Evolutionary conservation across 768 basidiomycete species (phyloP).

Genomic region (Lactarius trivialis): DNA sequence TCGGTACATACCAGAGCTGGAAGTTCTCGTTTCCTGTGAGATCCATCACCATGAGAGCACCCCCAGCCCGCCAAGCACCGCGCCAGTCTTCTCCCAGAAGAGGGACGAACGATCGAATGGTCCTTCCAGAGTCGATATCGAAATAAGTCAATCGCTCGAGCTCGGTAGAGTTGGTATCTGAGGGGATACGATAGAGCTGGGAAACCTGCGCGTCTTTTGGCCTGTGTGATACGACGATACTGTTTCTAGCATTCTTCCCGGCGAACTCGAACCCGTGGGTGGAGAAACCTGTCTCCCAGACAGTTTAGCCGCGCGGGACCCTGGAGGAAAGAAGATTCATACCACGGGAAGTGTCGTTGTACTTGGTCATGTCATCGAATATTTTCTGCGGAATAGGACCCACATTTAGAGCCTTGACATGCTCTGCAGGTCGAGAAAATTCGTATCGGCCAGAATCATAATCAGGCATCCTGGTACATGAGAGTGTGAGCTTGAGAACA

Average conservation of each 20-base stretch:
- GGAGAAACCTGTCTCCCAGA: constrained; percentile 1
- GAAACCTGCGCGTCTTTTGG: constrained; percentile 36
- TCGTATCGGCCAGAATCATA: constrained; percentile 24
- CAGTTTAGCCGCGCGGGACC: not conserved
- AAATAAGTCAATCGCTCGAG: constrained; percentile 36
- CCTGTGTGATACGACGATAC: constrained; percentile 34
- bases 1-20: constrained; percentile 34
- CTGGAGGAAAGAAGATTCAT: not conserved
- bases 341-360: constrained; percentile 37
- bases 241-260: constrained; percentile 15
- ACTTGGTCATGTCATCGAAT: constrained; percentile 33
- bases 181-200: constrained; percentile 33
- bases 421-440: constrained; percentile 33
- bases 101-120: constrained; percentile 29
- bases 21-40: constrained; percentile 37
- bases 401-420: constrained; percentile 37
- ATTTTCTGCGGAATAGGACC: constrained; percentile 31
- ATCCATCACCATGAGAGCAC: constrained; percentile 36
- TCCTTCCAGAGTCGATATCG: constrained; percentile 35
- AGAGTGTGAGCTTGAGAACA: no score
- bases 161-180: constrained; percentile 26
- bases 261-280: constrained; percentile 3
- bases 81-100: constrained; percentile 39
- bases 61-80: constrained; percentile 33
- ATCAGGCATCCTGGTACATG: not conserved